Percentiles rank a stretch among this genome's conserved stretches.
phyloP scores from a whole-genome alignment of 768 basidiomycete species.

The Crassisporium funariophilum region DNA sequence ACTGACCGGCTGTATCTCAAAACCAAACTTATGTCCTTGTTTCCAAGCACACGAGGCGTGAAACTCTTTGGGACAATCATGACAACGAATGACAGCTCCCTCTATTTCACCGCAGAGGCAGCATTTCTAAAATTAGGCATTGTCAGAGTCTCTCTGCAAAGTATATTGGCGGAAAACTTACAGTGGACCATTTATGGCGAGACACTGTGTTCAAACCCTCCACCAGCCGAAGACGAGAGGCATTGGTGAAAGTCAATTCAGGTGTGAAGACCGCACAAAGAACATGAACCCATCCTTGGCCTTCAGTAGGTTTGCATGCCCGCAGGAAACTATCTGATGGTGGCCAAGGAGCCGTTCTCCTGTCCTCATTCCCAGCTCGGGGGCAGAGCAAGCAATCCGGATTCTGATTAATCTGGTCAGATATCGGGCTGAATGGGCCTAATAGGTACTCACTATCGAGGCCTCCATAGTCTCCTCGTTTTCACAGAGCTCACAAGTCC shows the following conservation, averaged over 20 bases:
- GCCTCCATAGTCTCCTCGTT: constrained; percentile 83
- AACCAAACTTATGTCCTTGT: constrained; percentile 82
- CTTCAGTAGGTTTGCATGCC: constrained; percentile 88
- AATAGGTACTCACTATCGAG: constrained; percentile 61
- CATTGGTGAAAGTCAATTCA: constrained; percentile 83
- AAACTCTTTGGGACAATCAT: constrained; percentile 77
- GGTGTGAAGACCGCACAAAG: constrained; percentile 87
- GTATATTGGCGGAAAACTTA: constrained; percentile 39
- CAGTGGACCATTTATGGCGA: constrained; percentile 70
- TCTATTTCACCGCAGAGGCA: constrained; percentile 67
- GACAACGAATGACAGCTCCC: constrained; percentile 85
- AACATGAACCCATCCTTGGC: constrained; percentile 90
- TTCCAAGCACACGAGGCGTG: constrained; percentile 93
- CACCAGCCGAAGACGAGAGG: constrained; percentile 69
- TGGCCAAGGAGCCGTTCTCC: constrained; percentile 46
- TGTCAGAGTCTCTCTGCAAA: not conserved
- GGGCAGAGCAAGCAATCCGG: constrained; percentile 88
- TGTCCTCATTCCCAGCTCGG: constrained; percentile 50
- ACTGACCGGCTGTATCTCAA: constrained; percentile 85
- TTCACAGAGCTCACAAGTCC: constrained; percentile 87
- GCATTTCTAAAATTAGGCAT: constrained; percentile 56
- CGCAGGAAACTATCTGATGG: constrained; percentile 68
- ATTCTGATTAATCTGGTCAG: constrained; percentile 47
- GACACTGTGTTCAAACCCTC: constrained; percentile 84
- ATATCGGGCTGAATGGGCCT: not conserved